Evolutionary conservation across 2,329 filamentous ascomycete genomes (phyloP).

Genomic region (Colletotrichum sp.): DNA sequence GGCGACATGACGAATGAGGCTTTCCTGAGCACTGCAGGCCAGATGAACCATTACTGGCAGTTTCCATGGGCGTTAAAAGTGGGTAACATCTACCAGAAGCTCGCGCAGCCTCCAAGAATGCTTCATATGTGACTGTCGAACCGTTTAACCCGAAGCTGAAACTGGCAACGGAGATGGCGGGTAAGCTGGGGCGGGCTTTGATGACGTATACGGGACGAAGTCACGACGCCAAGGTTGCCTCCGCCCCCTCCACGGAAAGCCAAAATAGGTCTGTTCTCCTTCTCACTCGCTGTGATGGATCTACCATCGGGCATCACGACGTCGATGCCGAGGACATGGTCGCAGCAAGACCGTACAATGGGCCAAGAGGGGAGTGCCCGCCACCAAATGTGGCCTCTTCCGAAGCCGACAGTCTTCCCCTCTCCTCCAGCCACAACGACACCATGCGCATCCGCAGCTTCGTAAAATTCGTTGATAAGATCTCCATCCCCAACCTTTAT

Average conservation of each 20-base stretch:
- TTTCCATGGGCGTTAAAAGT: neutral
- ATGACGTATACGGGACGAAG: constrained; percentile 51
- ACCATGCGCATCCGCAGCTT: constrained; percentile 47
- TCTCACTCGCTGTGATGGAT: constrained; percentile 42
- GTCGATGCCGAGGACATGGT: constrained; percentile 51
- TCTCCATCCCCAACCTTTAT: constrained; percentile 60
- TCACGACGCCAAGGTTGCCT: constrained; percentile 63
- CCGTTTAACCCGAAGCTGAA: constrained; percentile 38
- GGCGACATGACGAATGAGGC: neutral
- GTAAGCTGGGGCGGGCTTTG: constrained; percentile 49
- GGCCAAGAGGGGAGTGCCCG: constrained; percentile 58
- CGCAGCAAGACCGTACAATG: constrained; percentile 61
- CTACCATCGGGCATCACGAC: constrained; percentile 49
- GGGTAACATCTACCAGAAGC: neutral
- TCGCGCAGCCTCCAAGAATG: neutral
- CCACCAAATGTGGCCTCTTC: constrained; percentile 65
- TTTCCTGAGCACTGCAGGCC: neutral
- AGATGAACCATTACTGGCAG: neutral
- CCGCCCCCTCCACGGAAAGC: constrained; percentile 51
- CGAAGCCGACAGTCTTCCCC: constrained; percentile 58
- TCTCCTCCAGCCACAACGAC: constrained; percentile 59
- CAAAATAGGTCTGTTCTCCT: constrained; percentile 52
- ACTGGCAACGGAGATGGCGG: constrained; percentile 44
- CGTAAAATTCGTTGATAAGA: constrained; percentile 53
- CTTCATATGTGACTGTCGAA: neutral